phyloP scores from a whole-genome alignment of 257 asterid species.

The Rubia yunnanensis region DNA sequence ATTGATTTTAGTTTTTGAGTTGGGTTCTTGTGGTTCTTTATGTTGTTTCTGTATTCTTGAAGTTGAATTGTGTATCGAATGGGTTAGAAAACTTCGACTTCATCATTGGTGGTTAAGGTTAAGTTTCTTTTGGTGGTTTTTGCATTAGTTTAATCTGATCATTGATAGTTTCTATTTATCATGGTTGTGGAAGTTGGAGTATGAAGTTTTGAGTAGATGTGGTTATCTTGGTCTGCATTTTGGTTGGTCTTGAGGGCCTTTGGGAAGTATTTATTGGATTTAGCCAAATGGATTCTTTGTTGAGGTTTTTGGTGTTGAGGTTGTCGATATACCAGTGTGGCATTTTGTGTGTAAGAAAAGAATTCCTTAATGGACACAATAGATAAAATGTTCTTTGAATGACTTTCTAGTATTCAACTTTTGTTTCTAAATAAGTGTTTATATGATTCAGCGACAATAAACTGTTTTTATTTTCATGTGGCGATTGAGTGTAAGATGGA shows the following conservation, averaged over 20 bases:
- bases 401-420: too few species aligned
- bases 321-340: neutral
- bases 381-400: neutral
- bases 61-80: constrained; percentile 1
- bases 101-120: neutral
- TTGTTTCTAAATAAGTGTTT: too few species aligned
- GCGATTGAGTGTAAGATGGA: neutral
- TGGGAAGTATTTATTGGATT: neutral
- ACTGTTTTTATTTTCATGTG: neutral
- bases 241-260: neutral
- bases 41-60: neutral
- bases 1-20: constrained; percentile 2
- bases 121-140: neutral
- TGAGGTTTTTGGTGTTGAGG: neutral
- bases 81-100: neutral
- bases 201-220: neutral
- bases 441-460: too few species aligned
- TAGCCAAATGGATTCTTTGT: neutral
- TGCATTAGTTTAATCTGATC: neutral
- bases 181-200: neutral
- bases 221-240: neutral
- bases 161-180: neutral
- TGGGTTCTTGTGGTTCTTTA: neutral
- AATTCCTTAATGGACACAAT: neutral
- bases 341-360: neutral